Percentiles rank a stretch among this genome's conserved stretches.
Evolutionary conservation across 176 grass and related monocot species (phyloP).

Genomic region (Rhynchospora pubera): DNA sequence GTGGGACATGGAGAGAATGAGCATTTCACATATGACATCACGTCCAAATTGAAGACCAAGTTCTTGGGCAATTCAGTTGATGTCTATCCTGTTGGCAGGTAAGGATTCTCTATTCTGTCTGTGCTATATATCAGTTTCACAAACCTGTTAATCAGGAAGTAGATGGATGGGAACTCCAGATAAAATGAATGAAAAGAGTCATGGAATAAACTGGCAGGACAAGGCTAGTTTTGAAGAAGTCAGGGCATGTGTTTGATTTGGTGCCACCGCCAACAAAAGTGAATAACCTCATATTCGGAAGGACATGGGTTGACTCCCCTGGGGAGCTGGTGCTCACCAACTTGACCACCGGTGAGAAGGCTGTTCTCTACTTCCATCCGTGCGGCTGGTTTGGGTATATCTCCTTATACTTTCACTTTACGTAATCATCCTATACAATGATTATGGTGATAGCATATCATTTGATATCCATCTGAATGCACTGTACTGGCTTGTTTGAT

Average conservation of each 20-base stretch:
- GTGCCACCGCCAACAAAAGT: slow-evolving; percentile 73
- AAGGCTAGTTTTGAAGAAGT: slow-evolving; percentile 76
- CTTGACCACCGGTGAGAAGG: slow-evolving; percentile 86
- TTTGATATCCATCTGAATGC: background rate
- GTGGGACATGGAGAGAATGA: slow-evolving; percentile 78
- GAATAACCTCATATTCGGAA: slow-evolving; percentile 95
- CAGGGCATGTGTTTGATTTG: slow-evolving; percentile 68
- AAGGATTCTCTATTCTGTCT: background rate
- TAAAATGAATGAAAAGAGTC: background rate
- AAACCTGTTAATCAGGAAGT: background rate
- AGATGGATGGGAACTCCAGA: background rate
- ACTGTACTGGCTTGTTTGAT: background rate
- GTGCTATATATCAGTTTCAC: background rate
- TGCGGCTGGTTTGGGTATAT: slow-evolving; percentile 97
- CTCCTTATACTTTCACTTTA: background rate
- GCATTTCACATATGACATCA: slow-evolving; percentile 95
- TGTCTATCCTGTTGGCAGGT: slow-evolving; percentile 96
- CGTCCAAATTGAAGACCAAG: slow-evolving; percentile 92
- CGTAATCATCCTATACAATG: background rate
- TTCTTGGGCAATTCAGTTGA: slow-evolving; percentile 95
- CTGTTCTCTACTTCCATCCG: slow-evolving; percentile 76
- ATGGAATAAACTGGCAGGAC: slow-evolving; percentile 35
- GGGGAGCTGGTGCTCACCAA: slow-evolving; percentile 90
- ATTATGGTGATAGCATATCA: slow-evolving; percentile 5
- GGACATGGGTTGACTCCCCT: slow-evolving; percentile 75